Conservation (phyloP, 257 asterid species). For the Mentha longifolia region DNA sequence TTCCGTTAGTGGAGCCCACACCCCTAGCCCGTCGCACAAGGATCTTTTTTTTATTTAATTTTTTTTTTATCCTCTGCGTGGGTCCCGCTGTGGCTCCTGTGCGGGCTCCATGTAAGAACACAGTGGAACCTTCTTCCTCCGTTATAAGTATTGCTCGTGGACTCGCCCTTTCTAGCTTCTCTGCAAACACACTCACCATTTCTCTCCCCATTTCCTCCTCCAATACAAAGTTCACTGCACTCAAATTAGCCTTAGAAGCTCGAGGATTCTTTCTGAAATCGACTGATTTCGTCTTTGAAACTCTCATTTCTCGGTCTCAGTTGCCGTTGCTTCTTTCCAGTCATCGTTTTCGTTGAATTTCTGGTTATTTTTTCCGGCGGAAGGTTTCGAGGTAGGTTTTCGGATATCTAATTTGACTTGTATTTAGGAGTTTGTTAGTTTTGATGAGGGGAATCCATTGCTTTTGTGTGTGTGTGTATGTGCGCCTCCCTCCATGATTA, state of each 20-base stretch:
- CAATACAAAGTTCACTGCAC: not conserved
- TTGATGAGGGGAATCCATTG: not conserved
- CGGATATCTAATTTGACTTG: not conserved
- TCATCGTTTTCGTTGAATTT: not conserved
- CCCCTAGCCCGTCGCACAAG: conserved; percentile 6
- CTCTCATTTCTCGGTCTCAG: conserved; percentile 1
- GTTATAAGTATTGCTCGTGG: conserved; percentile 34
- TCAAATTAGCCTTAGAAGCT: not conserved
- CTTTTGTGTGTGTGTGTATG: not conserved
- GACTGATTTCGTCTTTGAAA: not conserved
- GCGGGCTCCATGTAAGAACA: conserved; percentile 4
- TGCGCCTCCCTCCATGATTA: not conserved
- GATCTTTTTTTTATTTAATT: not conserved
- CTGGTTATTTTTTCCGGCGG: not conserved
- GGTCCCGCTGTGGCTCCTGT: conserved; percentile 24
- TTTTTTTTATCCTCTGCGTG: not conserved
- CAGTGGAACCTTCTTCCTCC: conserved; percentile 27
- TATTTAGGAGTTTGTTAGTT: not conserved
- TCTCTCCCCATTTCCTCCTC: not conserved
- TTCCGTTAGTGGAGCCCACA: conserved; percentile 29
- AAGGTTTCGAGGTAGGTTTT: conserved; percentile 29
- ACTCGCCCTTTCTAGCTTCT: not conserved
- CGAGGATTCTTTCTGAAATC: not conserved
- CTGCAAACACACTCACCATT: conserved; percentile 21
- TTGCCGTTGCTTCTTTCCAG: conserved; percentile 2